phyloP scores from a whole-genome alignment of 768 basidiomycete genomes.

The Dictyophora rubrovolvata region DNA sequence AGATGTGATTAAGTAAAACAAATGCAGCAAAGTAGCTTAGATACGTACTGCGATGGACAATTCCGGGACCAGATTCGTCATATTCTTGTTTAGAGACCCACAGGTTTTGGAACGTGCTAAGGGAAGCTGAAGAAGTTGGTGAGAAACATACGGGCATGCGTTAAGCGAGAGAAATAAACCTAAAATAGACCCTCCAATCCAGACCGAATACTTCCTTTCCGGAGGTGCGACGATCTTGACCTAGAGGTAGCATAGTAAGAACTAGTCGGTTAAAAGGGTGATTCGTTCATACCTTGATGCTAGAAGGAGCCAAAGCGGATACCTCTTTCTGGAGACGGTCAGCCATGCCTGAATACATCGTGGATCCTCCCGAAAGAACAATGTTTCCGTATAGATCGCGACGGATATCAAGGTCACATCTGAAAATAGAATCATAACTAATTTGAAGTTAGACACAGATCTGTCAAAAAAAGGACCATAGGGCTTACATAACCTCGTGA shows the following conservation, averaged over 20 bases:
- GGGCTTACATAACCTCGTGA: constrained; percentile 34
- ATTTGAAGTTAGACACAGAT: not conserved
- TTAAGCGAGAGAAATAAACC: constrained; percentile 4
- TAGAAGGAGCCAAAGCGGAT: constrained; percentile 37
- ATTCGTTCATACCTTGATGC: constrained; percentile 28
- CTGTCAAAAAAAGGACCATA: not conserved
- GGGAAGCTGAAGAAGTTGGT: constrained; percentile 28
- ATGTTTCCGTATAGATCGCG: constrained; percentile 25
- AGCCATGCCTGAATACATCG: constrained; percentile 42
- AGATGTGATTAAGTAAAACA: not conserved
- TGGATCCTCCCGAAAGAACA: constrained; percentile 41
- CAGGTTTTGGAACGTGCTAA: constrained; percentile 44
- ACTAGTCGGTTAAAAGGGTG: not conserved
- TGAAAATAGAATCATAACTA: constrained; percentile 5
- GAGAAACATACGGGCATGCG: not conserved
- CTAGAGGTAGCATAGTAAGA: not conserved
- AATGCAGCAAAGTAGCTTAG: not conserved
- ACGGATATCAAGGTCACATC: constrained; percentile 5
- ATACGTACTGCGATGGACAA: constrained; percentile 19
- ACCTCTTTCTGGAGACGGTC: constrained; percentile 48
- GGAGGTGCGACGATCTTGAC: constrained; percentile 41
- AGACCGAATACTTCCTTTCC: constrained; percentile 43
- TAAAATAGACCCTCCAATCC: constrained; percentile 26
- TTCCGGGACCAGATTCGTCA: constrained; percentile 25
- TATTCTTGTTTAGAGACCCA: constrained; percentile 35